Percentiles rank a stretch among this genome's conserved stretches.
phyloP scores from a whole-genome alignment of 2,329 filamentous ascomycete species.

The Beauveria brongniartii region DNA sequence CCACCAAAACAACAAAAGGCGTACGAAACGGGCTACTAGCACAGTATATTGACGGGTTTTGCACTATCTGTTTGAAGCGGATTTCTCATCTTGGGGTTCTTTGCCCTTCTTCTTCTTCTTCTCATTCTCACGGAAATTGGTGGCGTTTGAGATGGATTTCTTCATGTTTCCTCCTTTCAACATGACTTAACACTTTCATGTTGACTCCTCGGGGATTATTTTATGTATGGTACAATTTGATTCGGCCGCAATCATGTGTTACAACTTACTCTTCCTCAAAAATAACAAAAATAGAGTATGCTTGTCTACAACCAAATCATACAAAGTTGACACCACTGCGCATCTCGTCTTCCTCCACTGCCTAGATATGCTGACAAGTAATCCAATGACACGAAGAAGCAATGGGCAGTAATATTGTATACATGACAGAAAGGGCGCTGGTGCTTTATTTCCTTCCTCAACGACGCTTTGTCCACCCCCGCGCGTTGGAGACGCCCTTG shows the following conservation, averaged over 20 bases:
- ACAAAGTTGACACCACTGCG: background rate
- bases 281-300: too few species aligned
- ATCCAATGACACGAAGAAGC: background rate
- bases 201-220: background rate
- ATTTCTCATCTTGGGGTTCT: background rate
- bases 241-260: background rate
- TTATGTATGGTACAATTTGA: slow-evolving; percentile 9
- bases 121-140: background rate
- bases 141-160: background rate
- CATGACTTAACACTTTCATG: background rate
- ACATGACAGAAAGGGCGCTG: background rate
- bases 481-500: slow-evolving; percentile 34
- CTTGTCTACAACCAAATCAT: background rate
- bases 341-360: background rate
- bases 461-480: slow-evolving; percentile 34
- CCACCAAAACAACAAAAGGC: background rate
- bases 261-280: background rate
- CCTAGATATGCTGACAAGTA: background rate
- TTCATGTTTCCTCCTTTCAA: background rate
- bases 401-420: background rate
- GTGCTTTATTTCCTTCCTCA: slow-evolving; percentile 5
- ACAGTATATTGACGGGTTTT: background rate
- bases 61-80: background rate
- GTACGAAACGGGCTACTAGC: slow-evolving; percentile 2
- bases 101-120: background rate